Base-by-base conservation (phyloP, 2,329 filamentous ascomycete genomes). In the Epichloe hybrida region DNA sequence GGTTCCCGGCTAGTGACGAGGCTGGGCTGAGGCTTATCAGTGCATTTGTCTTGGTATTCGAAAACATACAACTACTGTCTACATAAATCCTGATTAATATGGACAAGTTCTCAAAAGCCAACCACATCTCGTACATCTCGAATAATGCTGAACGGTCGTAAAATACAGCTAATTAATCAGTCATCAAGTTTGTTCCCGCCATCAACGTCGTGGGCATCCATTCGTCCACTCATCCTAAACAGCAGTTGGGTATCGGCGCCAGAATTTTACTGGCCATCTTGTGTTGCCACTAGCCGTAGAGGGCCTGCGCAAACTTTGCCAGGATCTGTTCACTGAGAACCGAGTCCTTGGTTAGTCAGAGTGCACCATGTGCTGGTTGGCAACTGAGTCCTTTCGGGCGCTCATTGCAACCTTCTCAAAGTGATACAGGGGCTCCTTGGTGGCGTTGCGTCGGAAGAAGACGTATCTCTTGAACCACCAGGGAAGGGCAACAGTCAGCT, bases 351-450 rank as follows among this genome's bases (percentile, higher is more conserved):
- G 23, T 37, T 31, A 49, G 35, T 53, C 52, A 40, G 52, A 51
- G 36, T 43, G 46, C 23, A 43, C 43, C 7, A 46, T 36, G 37
- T 44, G 9, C 48, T 50, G 40, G 34, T 49, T 41, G 45, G 38
- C 41, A 4, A 49, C 11, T 3, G 45, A 23, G 17, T 43, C 34
- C 41, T 49, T 41, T 20, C 45, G n/a, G 15, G 41, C 37, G 17
- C 27, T 40, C 52, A 23, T 53, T 46, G 61, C 56, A 5, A 59
- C 52, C 34, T 56, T 53, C 48, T 68, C 62, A 40, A 69, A 66
- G n/a, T 64, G 55, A 56, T 70, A 70, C 21, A 70, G 58, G 5
- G 67, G 67, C 56, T 62, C 56, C 47, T 62, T 60, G 49, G 56
- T 57, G 11, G 64, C 68, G 35, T 56, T 54, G 44, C 58, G 53